These are phyloP conservation scores for Elaeis guineensis DNA, from an alignment of 176 grass and related monocot species.

Conservation along the genomic window DNA sequence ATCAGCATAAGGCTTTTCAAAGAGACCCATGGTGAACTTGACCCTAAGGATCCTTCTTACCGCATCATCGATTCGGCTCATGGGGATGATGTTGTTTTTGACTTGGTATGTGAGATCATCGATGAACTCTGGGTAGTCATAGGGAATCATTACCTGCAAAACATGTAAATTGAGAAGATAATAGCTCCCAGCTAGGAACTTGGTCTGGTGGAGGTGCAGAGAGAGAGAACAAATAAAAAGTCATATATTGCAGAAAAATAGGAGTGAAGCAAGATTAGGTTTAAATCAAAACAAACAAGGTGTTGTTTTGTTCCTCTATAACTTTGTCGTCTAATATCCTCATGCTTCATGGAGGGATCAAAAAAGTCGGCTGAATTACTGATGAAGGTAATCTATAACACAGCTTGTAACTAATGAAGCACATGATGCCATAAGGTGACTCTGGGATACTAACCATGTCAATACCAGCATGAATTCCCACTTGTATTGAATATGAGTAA, in stretches of 20 bases:
- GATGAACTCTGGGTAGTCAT: constrained; percentile 47
- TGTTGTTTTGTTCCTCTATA: too few relatives aligned
- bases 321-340: too few relatives aligned
- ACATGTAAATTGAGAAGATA: neutral
- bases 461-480: constrained; percentile 48
- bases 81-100: constrained; percentile 33
- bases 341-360: too few relatives aligned
- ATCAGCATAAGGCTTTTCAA: constrained; percentile 15
- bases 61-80: constrained; percentile 22
- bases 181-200: neutral
- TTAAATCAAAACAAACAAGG: too few relatives aligned
- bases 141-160: constrained; percentile 70
- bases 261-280: too few relatives aligned
- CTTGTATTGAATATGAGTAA: constrained; percentile 56
- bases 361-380: too few relatives aligned
- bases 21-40: constrained; percentile 13
- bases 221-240: too few relatives aligned
- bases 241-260: too few relatives aligned
- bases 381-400: too few relatives aligned
- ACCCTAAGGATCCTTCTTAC: constrained; percentile 28
- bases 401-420: too few relatives aligned
- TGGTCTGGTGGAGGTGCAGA: too few relatives aligned
- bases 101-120: constrained; percentile 45
- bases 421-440: too few relatives aligned
- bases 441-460: constrained; percentile 42